Evolutionary conservation across 768 basidiomycete species (phyloP).

Genomic region (Termitomyces titanicus): DNA sequence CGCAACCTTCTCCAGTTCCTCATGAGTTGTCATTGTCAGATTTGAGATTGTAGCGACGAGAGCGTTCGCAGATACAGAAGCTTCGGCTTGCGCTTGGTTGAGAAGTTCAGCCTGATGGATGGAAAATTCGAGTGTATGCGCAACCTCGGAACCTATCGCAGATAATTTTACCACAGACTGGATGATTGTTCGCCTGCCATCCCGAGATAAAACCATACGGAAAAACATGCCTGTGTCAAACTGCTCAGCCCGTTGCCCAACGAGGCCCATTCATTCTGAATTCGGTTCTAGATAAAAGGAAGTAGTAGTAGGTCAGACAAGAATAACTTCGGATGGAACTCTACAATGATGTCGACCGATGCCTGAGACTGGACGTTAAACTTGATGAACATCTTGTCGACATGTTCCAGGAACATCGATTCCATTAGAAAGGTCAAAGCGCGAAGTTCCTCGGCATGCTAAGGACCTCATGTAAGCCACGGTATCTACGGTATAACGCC

Average conservation of each 20-base stretch:
- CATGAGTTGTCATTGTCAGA: slow-evolving; percentile 34
- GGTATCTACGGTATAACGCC: too few relatives aligned
- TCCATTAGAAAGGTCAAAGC: background rate
- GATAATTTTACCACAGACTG: slow-evolving; percentile 22
- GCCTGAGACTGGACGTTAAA: slow-evolving; percentile 8
- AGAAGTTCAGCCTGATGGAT: slow-evolving; percentile 10
- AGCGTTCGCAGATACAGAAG: slow-evolving; percentile 28
- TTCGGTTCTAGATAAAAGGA: slow-evolving; percentile 4
- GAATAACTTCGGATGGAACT: background rate
- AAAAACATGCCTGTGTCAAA: slow-evolving; percentile 9
- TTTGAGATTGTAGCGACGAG: slow-evolving; percentile 33
- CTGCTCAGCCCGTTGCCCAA: slow-evolving; percentile 9
- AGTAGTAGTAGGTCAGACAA: background rate
- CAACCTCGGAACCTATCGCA: slow-evolving; percentile 16
- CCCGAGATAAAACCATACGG: background rate
- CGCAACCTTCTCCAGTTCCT: slow-evolving; percentile 46
- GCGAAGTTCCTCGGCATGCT: slow-evolving; percentile 9
- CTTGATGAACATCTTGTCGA: slow-evolving; percentile 1
- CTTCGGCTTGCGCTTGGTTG: slow-evolving; percentile 30
- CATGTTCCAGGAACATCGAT: background rate
- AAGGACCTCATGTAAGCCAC: background rate
- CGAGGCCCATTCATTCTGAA: slow-evolving; percentile 10
- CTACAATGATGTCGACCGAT: slow-evolving; percentile 14
- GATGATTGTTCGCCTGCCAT: background rate
- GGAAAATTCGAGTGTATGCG: slow-evolving; percentile 27